phyloP scores from a whole-genome alignment of 2,329 filamentous ascomycete species.

The Thelonectria blattea region DNA sequence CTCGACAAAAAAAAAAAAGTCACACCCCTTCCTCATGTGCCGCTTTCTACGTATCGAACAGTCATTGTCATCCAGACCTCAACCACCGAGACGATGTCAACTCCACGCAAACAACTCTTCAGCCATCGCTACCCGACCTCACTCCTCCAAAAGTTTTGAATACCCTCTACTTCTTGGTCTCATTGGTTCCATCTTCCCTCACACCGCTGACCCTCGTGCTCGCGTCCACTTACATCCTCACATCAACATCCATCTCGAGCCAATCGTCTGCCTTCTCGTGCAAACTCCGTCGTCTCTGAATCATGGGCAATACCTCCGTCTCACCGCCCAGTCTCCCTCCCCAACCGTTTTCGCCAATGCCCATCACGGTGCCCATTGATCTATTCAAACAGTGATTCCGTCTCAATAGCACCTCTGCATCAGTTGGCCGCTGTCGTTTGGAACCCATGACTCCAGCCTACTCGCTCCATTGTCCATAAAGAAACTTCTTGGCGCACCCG shows the following conservation, averaged over 20 bases:
- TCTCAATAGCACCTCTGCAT: neutral
- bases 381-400: constrained; percentile 14
- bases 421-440: neutral
- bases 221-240: neutral
- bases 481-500: neutral
- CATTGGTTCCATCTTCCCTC: neutral
- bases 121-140: neutral
- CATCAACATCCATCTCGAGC: neutral
- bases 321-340: neutral
- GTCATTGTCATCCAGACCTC: neutral
- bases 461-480: neutral
- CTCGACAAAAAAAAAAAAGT: neutral
- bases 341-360: neutral
- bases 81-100: neutral
- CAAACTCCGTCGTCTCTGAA: neutral
- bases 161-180: neutral
- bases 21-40: neutral
- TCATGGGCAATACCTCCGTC: constrained; percentile 5
- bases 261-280: constrained; percentile 1
- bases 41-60: neutral
- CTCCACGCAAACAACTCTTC: neutral
- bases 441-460: constrained; percentile 1
- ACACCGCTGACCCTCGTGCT: neutral
- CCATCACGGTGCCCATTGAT: neutral
- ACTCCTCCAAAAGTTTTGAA: neutral